Evolutionary conservation across 805 yeast species (phyloP), one percentile per base, ranked within the genome.

Genomic region (Lachancea fermentati): DNA sequence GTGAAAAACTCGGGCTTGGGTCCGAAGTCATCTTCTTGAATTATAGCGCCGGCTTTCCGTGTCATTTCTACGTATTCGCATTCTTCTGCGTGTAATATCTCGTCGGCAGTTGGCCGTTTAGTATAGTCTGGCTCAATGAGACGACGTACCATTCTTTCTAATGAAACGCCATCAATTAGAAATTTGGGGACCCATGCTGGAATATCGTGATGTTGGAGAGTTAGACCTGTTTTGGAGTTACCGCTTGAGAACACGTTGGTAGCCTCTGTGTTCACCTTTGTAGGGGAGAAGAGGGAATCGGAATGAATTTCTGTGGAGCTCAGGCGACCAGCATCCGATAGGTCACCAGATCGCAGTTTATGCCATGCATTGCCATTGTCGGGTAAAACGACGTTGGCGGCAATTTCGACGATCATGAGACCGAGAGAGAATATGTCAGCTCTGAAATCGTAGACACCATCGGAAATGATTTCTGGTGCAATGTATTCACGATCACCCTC

Each of bases 321-420:
- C 44, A 89, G 68, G 51, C 79, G 76, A 1, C 97, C 97, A 0
- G 97, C 97, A 60, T 93, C 98, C 13, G 94, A 80, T 48, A 93
- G 69, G 60, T 93, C 98, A 0, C 97, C 98, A 31, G 95, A 85
- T 49, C 98, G 73, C 45, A 93, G 67, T 60, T 89, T 88, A 50
- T 94, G 94, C 98, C 98, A 93, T 22, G 94, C 89, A 11, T 86
- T 75, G 4, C 98, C 98, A 58, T 93, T 89, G 52, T 91, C 97
- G 1, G 98, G 98, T 37, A 93, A 68, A 3, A 88, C 79, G 34
- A 93, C 89, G 63, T 93, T 93, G 1, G 97, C 95, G 2, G 98
- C 97, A 52, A 87, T 83, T 60, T 93, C 98, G 36, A 93, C 83
- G 69, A 93, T 83, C 48, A 93, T 85, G 43, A 93, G 69, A 1